Evolutionary conservation across 2,329 filamentous ascomycete genomes (phyloP).

Genomic region (Teratosphaeria epicoccoides): DNA sequence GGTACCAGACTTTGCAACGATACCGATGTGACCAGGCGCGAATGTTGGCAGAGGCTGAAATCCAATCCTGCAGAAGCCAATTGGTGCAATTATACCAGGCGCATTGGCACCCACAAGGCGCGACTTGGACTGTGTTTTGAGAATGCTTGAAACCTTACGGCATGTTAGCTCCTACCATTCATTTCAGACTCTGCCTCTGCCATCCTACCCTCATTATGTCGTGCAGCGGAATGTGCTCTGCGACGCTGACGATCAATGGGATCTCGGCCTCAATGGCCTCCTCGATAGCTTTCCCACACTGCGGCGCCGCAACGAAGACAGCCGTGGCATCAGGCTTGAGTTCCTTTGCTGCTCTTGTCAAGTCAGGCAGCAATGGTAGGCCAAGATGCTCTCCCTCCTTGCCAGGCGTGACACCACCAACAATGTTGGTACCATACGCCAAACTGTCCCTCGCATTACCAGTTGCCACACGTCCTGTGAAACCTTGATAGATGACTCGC

Average conservation of each 20-base stretch:
- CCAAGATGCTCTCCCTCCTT: conserved; percentile 62
- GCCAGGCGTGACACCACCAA: conserved; percentile 65
- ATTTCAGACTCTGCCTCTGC: background rate
- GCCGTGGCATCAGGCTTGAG: conserved; percentile 67
- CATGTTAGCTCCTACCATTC: background rate
- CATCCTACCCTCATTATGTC: conserved; percentile 58
- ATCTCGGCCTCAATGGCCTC: conserved; percentile 73
- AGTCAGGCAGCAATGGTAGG: conserved; percentile 58
- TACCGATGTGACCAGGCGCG: conserved; percentile 56
- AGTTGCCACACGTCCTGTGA: conserved; percentile 60
- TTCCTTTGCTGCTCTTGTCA: conserved; percentile 56
- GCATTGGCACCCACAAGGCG: conserved; percentile 72
- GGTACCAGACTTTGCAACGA: conserved; percentile 71
- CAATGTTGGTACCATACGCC: conserved; percentile 68
- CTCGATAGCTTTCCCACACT: conserved; percentile 62
- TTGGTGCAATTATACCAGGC: conserved; percentile 66
- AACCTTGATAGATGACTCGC: conserved; percentile 59
- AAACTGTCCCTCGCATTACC: conserved; percentile 67
- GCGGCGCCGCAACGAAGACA: conserved; percentile 68
- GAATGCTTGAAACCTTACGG: conserved; percentile 53
- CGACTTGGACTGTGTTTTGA: conserved; percentile 60
- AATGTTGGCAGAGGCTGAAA: conserved; percentile 71
- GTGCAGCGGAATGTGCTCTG: conserved; percentile 69
- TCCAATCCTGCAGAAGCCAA: conserved; percentile 59
- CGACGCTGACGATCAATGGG: conserved; percentile 65